Conservation (phyloP, 352 stramenopile genomes). For the Globisporangium cylindrosporum region DNA sequence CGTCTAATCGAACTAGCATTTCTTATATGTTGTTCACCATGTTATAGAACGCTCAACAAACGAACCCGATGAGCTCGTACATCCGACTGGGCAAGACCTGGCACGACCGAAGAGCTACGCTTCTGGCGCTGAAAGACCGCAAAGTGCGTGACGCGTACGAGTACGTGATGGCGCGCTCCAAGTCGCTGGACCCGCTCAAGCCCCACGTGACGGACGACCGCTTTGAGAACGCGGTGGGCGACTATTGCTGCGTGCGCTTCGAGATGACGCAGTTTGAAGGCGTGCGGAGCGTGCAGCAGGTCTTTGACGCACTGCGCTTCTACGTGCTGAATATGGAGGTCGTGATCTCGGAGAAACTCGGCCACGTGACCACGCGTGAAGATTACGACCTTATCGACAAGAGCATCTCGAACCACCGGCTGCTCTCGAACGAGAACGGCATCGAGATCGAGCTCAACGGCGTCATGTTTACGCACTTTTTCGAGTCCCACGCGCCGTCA, state of each 20-base stretch:
- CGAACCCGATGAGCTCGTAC: conserved; percentile 16
- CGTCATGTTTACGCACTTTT: conserved; percentile 42
- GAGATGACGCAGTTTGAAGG: conserved; percentile 50
- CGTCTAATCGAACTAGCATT: neutral
- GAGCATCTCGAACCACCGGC: conserved; percentile 48
- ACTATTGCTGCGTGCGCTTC: conserved; percentile 59
- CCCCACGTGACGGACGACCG: conserved; percentile 39
- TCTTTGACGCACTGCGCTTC: conserved; percentile 56
- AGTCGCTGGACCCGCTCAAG: conserved; percentile 22
- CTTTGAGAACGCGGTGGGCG: conserved; percentile 39
- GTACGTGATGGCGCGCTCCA: conserved; percentile 29
- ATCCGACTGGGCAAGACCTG: conserved; percentile 15
- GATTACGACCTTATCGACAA: conserved; percentile 45
- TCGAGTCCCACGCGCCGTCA: conserved; percentile 21
- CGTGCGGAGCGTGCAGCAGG: conserved; percentile 31
- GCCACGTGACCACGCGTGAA: conserved; percentile 52
- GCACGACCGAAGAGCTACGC: conserved; percentile 10
- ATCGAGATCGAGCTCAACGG: conserved; percentile 49
- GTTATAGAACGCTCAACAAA: conserved; percentile 15
- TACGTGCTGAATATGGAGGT: conserved; percentile 66
- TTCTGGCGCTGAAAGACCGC: conserved; percentile 10
- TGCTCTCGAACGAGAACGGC: conserved; percentile 42
- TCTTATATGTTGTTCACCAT: neutral
- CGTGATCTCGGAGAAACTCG: conserved; percentile 51
- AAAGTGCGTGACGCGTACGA: conserved; percentile 21